phyloP scores from a whole-genome alignment of 2,329 filamentous ascomycete genomes.

The Alternaria novae-zelandiae region DNA sequence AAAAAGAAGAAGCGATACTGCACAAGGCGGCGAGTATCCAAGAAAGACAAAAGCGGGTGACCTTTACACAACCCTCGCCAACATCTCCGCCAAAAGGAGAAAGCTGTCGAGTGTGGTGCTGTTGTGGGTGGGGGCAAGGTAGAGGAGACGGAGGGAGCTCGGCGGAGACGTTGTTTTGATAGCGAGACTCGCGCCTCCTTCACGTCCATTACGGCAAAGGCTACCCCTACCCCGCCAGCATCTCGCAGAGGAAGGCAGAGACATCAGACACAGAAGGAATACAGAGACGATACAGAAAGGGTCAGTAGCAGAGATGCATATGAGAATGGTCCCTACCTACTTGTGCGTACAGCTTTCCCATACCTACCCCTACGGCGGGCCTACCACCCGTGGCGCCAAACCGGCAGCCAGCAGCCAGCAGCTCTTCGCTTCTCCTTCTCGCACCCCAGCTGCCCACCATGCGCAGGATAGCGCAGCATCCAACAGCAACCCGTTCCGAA shows the following conservation, averaged over 20 bases:
- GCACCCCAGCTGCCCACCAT: not conserved
- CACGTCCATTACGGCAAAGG: conserved; percentile 4
- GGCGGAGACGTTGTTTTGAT: conserved; percentile 14
- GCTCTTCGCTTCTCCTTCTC: not conserved
- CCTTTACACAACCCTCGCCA: conserved; percentile 18
- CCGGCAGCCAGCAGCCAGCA: not conserved
- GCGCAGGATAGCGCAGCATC: not conserved
- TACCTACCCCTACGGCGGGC: not conserved
- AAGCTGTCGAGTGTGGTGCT: conserved; percentile 21
- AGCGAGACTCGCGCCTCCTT: conserved; percentile 10
- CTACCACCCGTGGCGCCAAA: not conserved
- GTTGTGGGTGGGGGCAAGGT: conserved; percentile 12
- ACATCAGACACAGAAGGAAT: conserved; percentile 2
- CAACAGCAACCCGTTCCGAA: not conserved
- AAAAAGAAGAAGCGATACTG: conserved; percentile 25
- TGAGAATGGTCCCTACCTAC: conserved; percentile 18
- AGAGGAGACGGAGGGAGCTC: conserved; percentile 8
- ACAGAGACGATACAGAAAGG: conserved; percentile 14
- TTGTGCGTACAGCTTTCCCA: not conserved
- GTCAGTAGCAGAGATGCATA: conserved; percentile 15
- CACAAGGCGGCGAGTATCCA: conserved; percentile 26
- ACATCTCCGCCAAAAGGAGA: conserved; percentile 21
- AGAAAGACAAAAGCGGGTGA: conserved; percentile 23
- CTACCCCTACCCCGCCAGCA: conserved; percentile 4
- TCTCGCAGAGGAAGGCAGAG: conserved; percentile 7